Evolutionary conservation across 2,329 filamentous ascomycete species (phyloP), one percentile per base, ranked within the genome.

Genomic region (Nigrospora sphaerica): DNA sequence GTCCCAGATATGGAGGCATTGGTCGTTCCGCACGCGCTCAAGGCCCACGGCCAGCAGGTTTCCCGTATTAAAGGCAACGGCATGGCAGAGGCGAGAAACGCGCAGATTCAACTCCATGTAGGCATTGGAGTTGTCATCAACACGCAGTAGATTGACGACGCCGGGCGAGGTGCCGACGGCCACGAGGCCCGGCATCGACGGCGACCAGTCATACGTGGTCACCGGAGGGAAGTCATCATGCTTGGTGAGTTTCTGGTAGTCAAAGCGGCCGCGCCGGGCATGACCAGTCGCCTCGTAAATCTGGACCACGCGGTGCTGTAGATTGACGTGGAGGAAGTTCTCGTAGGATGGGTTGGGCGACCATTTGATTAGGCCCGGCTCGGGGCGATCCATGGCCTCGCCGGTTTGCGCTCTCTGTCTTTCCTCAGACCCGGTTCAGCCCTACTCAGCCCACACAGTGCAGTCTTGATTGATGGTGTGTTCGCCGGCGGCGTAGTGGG

Each of bases 1-100:
- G 62, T 95, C 87, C 78, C 87, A 93, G 31, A 93, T 83, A 57
- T 92, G 88, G 42, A 95, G 73, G 56, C 86, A 90, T 52, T 85
- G 80, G 59, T 93, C 88, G 64, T 88, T 90, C 32, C 88, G 79
- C 19, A 91, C 87, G 55, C 86, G 78, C 57, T 93, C 88, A 44
- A 93, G 71, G 1, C 86, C 88, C 28, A 90, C 86, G 11, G 88
- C 88, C 44, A 95, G 70, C 46, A 86, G 73, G 16, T 85, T 84
- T 6, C 73, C 74, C 4, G 79, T 81, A 58, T 83, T 92, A 67
- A 93, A 90, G 4, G 87, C 83, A 36, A 93, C 86, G 1, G 87
- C 86, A 57, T 92, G 88, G 57, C 86, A 92, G 38, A 85, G 85
- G 39, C 88, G 78, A 45, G 86, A 80, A 62, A 89, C 81, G 61